These are phyloP conservation scores for Hygrocybe coccinea DNA, from an alignment of 768 basidiomycete species.

Conservation along the genomic window DNA sequence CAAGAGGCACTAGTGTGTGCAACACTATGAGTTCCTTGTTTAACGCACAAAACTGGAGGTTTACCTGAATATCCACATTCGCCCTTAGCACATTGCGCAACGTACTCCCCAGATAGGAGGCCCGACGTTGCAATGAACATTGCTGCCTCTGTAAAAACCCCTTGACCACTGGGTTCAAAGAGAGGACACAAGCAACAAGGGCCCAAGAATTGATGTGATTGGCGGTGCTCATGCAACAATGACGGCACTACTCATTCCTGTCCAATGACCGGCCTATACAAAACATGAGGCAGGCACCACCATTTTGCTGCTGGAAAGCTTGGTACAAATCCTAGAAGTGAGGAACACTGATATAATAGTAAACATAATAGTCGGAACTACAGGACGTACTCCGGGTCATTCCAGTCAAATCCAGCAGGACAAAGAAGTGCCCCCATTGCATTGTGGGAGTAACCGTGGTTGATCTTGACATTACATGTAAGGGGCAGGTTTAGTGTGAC, in stretches of 20 bases:
- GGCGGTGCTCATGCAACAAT: not conserved
- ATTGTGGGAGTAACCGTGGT: constrained; percentile 14
- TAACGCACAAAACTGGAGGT: too few relatives aligned
- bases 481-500: not conserved
- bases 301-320: too few relatives aligned
- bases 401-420: constrained; percentile 20
- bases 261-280: not conserved
- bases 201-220: not conserved
- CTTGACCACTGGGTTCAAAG: not conserved
- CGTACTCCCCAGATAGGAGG: not conserved
- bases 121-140: not conserved
- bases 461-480: not conserved
- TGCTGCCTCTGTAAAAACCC: not conserved
- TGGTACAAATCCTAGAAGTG: not conserved
- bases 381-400: constrained; percentile 13
- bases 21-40: too few relatives aligned
- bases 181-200: not conserved
- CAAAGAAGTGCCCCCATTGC: constrained; percentile 19
- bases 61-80: not conserved
- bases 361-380: too few relatives aligned
- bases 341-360: not conserved
- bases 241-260: not conserved
- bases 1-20: too few relatives aligned
- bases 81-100: not conserved
- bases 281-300: not conserved